A percentile compares a stretch with the other conserved stretches of the same genome.
phyloP scores from a whole-genome alignment of 352 stramenopile species.

The Elongisporangium undulatum region DNA sequence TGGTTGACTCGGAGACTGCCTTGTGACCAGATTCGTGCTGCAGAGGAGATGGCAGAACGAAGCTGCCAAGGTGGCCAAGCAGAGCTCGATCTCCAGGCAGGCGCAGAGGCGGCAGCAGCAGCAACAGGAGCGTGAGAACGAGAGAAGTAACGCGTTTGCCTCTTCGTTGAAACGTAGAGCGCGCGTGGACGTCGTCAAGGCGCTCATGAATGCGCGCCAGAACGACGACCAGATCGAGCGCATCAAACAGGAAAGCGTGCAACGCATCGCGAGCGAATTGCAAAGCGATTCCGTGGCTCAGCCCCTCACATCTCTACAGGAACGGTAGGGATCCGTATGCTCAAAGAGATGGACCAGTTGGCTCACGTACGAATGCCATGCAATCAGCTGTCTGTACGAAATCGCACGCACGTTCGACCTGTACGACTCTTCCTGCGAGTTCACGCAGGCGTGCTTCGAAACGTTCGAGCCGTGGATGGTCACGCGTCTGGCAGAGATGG shows the following conservation, averaged over 20 bases:
- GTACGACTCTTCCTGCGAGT: slow-evolving; percentile 51
- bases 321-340: slow-evolving; percentile 25
- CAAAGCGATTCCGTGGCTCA: slow-evolving; percentile 32
- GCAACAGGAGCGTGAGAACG: slow-evolving; percentile 32
- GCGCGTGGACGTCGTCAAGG: slow-evolving; percentile 59
- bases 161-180: slow-evolving; percentile 49
- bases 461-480: slow-evolving; percentile 80
- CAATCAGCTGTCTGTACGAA: slow-evolving; percentile 57
- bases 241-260: slow-evolving; percentile 50
- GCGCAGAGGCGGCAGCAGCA: slow-evolving; percentile 28
- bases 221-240: slow-evolving; percentile 77
- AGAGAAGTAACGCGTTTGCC: slow-evolving; percentile 13
- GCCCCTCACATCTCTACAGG: slow-evolving; percentile 45
- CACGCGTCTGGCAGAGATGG: slow-evolving; percentile 49
- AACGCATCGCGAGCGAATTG: slow-evolving; percentile 59
- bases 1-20: not conserved
- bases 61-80: slow-evolving; percentile 36
- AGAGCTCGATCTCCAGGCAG: slow-evolving; percentile 47
- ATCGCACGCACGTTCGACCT: slow-evolving; percentile 74
- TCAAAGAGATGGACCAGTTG: not conserved
- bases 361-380: not conserved
- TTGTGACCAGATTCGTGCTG: slow-evolving; percentile 45
- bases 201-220: slow-evolving; percentile 63
- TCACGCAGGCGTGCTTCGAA: slow-evolving; percentile 55
- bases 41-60: slow-evolving; percentile 60